These are phyloP conservation scores for Cucurbita argyrosperma DNA, from an alignment of 306 rosid genomes.

Conservation along the genomic window DNA sequence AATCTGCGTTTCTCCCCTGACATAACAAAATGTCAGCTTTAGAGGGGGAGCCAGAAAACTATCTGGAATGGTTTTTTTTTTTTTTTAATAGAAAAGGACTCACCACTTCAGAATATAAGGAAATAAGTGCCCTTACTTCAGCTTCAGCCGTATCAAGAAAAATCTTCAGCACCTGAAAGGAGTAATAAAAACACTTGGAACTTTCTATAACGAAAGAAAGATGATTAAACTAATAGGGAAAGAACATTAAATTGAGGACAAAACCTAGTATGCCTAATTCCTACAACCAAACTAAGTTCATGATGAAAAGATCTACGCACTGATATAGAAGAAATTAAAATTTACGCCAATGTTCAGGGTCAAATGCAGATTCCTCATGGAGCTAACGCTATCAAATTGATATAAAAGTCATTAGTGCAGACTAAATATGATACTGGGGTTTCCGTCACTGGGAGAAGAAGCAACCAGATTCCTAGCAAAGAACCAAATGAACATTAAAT, in stretches of 20 bases:
- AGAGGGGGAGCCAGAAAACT: conserved; percentile 7
- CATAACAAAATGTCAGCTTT: conserved; percentile 16
- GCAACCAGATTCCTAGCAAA: neutral
- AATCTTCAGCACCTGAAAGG: conserved; percentile 66
- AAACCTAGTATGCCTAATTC: neutral
- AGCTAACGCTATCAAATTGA: no score
- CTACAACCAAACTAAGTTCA: neutral
- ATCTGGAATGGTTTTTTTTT: neutral
- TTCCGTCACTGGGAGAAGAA: neutral
- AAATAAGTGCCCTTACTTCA: conserved; percentile 81
- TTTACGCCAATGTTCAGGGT: neutral
- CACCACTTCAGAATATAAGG: conserved; percentile 96
- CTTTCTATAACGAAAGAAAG: neutral
- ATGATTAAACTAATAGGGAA: neutral
- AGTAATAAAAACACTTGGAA: conserved; percentile 1
- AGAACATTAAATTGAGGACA: neutral
- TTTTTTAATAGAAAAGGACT: conserved; percentile 12
- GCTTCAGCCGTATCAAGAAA: conserved; percentile 93
- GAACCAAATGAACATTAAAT: neutral
- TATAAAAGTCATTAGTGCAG: neutral
- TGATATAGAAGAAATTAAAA: neutral
- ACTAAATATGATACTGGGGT: neutral
- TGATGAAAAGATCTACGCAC: neutral
- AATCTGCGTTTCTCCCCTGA: conserved; percentile 96
- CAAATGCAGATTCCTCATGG: neutral